phyloP scores from a whole-genome alignment of 2,329 filamentous ascomycete species.

The Escovopsis weberi region DNA sequence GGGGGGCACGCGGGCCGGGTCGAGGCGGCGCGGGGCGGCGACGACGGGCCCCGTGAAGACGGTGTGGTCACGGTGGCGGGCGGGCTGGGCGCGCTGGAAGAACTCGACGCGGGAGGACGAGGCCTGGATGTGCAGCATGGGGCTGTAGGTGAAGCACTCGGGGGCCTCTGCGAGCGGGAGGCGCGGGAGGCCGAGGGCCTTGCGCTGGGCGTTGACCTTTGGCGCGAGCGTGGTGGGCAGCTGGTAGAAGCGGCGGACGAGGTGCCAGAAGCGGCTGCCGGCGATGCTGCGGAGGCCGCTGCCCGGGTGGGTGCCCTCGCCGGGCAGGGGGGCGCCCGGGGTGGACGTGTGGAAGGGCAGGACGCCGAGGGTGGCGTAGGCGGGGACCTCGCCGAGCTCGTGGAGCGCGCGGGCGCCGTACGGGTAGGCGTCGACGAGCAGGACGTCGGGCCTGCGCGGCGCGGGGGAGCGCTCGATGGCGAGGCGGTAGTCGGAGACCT shows the following conservation, averaged over 20 bases:
- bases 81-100: constrained; percentile 11
- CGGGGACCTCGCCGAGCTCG: constrained; percentile 20
- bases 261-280: constrained; percentile 15
- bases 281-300: constrained; percentile 12
- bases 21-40: constrained; percentile 5
- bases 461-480: constrained; percentile 15
- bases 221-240: constrained; percentile 15
- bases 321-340: constrained; percentile 15
- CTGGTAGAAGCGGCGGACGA: constrained; percentile 14
- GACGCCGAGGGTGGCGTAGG: constrained; percentile 24
- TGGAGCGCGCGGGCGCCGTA: constrained; percentile 20
- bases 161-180: constrained; percentile 16
- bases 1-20: constrained; percentile 11
- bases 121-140: constrained; percentile 24
- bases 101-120: constrained; percentile 21
- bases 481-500: constrained; percentile 21
- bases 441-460: constrained; percentile 9
- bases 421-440: constrained; percentile 25
- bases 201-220: constrained; percentile 18
- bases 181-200: constrained; percentile 12
- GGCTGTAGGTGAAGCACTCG: constrained; percentile 21
- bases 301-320: constrained; percentile 18
- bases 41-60: constrained; percentile 22
- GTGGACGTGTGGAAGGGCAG: constrained; percentile 23
- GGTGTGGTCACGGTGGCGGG: constrained; percentile 8